phyloP scores from a whole-genome alignment of 2,329 filamentous ascomycete species.

The Teratosphaeria epicoccoides region DNA sequence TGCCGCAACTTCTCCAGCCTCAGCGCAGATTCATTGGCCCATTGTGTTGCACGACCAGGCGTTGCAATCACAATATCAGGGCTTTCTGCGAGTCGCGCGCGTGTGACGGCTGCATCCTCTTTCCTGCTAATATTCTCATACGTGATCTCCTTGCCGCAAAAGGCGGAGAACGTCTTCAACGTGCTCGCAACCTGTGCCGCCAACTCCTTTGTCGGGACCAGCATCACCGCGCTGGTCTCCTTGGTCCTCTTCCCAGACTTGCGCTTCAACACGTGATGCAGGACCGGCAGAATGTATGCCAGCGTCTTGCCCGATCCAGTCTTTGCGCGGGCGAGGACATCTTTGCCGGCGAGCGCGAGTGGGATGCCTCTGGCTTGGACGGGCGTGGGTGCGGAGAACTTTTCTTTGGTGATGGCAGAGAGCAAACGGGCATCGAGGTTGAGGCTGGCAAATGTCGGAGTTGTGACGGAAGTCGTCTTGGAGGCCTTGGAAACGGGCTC shows the following conservation, averaged over 20 bases:
- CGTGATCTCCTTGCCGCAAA: conserved; percentile 74
- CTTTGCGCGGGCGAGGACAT: conserved; percentile 84
- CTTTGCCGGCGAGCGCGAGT: conserved; percentile 72
- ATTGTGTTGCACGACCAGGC: conserved; percentile 69
- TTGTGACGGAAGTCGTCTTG: conserved; percentile 3
- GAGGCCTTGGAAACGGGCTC: conserved; percentile 22
- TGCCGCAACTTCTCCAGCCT: conserved; percentile 61
- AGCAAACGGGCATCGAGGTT: conserved; percentile 75
- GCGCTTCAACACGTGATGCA: conserved; percentile 70
- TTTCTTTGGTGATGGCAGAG: conserved; percentile 73
- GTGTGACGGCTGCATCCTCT: conserved; percentile 77
- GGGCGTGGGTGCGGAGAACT: conserved; percentile 75
- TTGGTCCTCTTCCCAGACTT: conserved; percentile 47
- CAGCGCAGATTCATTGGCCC: conserved; percentile 62
- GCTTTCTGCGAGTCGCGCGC: conserved; percentile 70
- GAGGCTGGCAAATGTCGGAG: conserved; percentile 59
- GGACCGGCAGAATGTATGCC: conserved; percentile 84
- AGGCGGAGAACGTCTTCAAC: conserved; percentile 64
- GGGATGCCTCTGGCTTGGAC: conserved; percentile 85
- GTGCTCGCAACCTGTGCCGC: conserved; percentile 80
- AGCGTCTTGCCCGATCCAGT: conserved; percentile 96
- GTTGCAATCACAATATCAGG: conserved; percentile 90
- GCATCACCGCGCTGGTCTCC: conserved; percentile 63
- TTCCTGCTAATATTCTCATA: conserved; percentile 83
- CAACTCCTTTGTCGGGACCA: conserved; percentile 89